Evolutionary conservation across 176 grass and related monocot genomes (phyloP), one percentile per base, ranked within the genome.

Genomic region (Juncus effusus): DNA sequence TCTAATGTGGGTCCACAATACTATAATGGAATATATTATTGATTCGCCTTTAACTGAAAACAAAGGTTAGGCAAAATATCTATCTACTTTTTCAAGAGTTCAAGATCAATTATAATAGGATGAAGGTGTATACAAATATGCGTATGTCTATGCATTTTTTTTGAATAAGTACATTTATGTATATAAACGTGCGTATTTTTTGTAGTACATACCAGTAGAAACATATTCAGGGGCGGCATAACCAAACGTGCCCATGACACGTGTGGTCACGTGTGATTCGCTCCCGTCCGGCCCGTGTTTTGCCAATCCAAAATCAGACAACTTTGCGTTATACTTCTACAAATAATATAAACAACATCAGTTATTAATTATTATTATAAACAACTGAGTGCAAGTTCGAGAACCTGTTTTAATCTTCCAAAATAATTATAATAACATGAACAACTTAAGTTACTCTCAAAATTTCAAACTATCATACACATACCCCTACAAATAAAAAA

Each of bases 141-240:
- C 51, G 47, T 44, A 68, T 36, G 39, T 52, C 4, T 38, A 14
- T 54, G 16, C 4, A 5, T 66, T 4, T 13, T n/a, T 36, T 67
- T n/a, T 3, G 37, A 67, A 67, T 42, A 15, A 51, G 7, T 67
- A 67, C 9, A 37, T 52, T 57, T 12, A 50, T 36, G 12, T 7
- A 52, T 8, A 52, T 8, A 52, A 8, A 12, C 7, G 2, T 52
- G 7, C 49, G 7, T 8, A 52, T 67, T 51, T 50, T 51, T 67
- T 10, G 4, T 6, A 52, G 36, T n/a, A 53, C 75, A 50, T 90
- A 95, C 91, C 86, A 1, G 91, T 95, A 56, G 77, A 76, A 14
- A 96, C 80, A 36, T 96, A 96, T 74, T 96, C 93, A 5, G 93
- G 88, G 70, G 86, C 91, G 40, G 86, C 91, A 64, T 95, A 95